Percentiles rank a stretch among this genome's conserved stretches.
phyloP scores from a whole-genome alignment of 2,329 filamentous ascomycete species.

The Colletotrichum sidae region DNA sequence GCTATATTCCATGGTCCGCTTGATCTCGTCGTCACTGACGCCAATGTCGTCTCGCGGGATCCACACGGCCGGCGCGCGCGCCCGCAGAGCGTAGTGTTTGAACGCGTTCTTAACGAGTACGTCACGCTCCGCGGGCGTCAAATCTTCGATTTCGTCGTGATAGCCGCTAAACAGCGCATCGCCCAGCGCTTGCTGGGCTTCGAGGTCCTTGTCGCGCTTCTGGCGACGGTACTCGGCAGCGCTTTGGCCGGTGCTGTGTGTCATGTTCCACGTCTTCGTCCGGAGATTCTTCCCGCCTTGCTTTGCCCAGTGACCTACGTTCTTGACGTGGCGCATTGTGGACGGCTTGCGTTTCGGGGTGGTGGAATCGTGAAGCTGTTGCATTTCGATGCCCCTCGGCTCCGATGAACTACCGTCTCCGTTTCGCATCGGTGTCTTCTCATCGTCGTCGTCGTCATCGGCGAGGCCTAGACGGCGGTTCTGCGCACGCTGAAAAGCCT shows the following conservation, averaged over 20 bases:
- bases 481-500: conserved; percentile 86
- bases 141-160: conserved; percentile 93
- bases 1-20: conserved; percentile 79
- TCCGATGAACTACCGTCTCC: conserved; percentile 37
- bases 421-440: conserved; percentile 57
- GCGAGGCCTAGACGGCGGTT: conserved; percentile 74
- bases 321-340: conserved; percentile 58
- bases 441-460: conserved; percentile 58
- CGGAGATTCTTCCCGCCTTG: conserved; percentile 62
- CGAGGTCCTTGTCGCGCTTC: conserved; percentile 70
- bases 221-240: conserved; percentile 61
- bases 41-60: conserved; percentile 92
- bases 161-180: conserved; percentile 88
- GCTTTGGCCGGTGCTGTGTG: conserved; percentile 47
- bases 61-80: conserved; percentile 90
- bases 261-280: conserved; percentile 56
- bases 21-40: conserved; percentile 91
- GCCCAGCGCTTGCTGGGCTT: conserved; percentile 79
- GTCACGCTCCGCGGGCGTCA: conserved; percentile 91
- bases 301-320: conserved; percentile 61
- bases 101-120: conserved; percentile 88
- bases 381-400: conserved; percentile 50
- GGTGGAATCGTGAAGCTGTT: conserved; percentile 43
- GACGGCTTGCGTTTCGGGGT: conserved; percentile 49
- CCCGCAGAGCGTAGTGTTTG: conserved; percentile 87